Conservation (phyloP, 1,139 yeast genomes). For the Lodderomyces beijingensis region DNA sequence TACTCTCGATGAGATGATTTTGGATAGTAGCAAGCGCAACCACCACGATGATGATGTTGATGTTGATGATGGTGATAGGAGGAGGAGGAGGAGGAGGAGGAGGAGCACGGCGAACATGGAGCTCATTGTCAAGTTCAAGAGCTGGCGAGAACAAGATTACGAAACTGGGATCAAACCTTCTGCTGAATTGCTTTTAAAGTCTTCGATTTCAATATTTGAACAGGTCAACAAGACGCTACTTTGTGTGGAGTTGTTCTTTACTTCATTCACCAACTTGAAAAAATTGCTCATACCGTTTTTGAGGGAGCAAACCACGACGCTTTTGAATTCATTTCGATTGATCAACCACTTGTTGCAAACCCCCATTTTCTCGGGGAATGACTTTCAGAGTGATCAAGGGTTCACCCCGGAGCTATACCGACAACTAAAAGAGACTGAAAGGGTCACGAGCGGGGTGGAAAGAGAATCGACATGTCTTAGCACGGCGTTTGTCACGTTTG, state of each 20-base stretch:
- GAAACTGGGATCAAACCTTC: constrained; percentile 22
- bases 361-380: constrained; percentile 26
- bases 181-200: constrained; percentile 18
- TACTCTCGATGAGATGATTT: not conserved
- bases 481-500: constrained; percentile 29
- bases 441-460: constrained; percentile 36
- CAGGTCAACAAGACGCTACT: constrained; percentile 21
- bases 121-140: constrained; percentile 3
- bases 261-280: constrained; percentile 34
- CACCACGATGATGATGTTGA: not conserved
- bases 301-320: constrained; percentile 26
- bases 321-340: constrained; percentile 24
- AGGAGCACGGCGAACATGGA: not conserved
- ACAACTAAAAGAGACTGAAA: constrained; percentile 33
- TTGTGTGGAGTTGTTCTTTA: constrained; percentile 34
- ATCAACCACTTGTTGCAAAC: constrained; percentile 22
- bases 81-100: no score
- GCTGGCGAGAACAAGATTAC: constrained; percentile 29
- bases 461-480: constrained; percentile 28
- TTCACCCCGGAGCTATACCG: constrained; percentile 1
- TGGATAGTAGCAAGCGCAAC: not conserved
- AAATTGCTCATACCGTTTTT: constrained; percentile 37
- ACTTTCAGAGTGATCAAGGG: constrained; percentile 6
- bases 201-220: constrained; percentile 22
- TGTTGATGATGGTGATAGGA: not conserved